Percentiles rank a stretch among this genome's conserved stretches.
Conservation (phyloP, 331 rosid species). For the Malus hybrid region DNA sequence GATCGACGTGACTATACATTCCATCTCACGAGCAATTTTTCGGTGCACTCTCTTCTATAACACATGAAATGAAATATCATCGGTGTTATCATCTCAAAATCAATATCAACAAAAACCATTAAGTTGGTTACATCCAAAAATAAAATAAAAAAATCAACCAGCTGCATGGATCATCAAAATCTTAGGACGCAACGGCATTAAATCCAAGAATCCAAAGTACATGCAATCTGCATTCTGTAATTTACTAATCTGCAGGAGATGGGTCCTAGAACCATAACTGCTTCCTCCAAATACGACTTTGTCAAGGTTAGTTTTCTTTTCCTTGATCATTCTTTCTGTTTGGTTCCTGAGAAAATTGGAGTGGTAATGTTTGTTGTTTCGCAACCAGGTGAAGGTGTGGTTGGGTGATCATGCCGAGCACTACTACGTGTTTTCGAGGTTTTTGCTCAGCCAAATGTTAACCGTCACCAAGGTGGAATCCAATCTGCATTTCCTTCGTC, state of each 20-base stretch:
- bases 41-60: too few species aligned
- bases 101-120: not conserved
- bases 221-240: too few species aligned
- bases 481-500: not conserved
- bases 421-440: constrained; percentile 86
- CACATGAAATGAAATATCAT: not conserved
- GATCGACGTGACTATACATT: not conserved
- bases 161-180: not conserved
- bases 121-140: too few species aligned
- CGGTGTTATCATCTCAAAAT: not conserved
- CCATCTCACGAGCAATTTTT: too few species aligned
- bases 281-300: constrained; percentile 93
- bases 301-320: constrained; percentile 49
- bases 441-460: constrained; percentile 49
- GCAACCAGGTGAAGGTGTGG: constrained; percentile 82
- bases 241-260: not conserved
- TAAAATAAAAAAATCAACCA: not conserved
- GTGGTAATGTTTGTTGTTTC: not conserved
- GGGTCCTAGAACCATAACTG: constrained; percentile 11
- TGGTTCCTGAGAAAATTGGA: not conserved
- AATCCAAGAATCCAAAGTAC: too few species aligned
- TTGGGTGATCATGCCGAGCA: constrained; percentile 96
- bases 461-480: constrained; percentile 75
- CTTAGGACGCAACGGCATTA: not conserved
- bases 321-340: not conserved